phyloP scores from a whole-genome alignment of 1,284 basidiomycete genomes.

The Boletus smithii region DNA sequence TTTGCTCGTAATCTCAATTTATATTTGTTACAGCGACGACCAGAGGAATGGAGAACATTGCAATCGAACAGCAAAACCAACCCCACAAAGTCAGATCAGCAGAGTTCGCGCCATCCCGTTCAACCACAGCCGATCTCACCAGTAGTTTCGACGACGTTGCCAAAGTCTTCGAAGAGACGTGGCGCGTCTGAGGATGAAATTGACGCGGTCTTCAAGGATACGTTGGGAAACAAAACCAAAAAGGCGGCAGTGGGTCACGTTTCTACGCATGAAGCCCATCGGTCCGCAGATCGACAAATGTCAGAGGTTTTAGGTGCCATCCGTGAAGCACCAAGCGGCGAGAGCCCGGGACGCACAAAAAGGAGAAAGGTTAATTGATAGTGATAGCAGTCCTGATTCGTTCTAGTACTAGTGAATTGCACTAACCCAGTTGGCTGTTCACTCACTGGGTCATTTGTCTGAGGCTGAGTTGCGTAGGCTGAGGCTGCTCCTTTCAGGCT shows the following conservation, averaged over 20 bases:
- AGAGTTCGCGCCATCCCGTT: slow-evolving; percentile 1
- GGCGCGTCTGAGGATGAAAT: slow-evolving; percentile 55
- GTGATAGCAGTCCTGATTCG: neutral
- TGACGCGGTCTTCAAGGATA: slow-evolving; percentile 61
- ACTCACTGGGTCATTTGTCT: no score
- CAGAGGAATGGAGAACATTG: slow-evolving; percentile 78
- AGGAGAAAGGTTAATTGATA: slow-evolving; percentile 18
- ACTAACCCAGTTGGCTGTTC: no score
- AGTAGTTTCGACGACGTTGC: neutral
- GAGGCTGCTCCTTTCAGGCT: no score
- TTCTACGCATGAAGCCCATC: slow-evolving; percentile 9
- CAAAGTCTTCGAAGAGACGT: slow-evolving; percentile 32
- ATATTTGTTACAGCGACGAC: slow-evolving; percentile 71
- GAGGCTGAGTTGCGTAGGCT: no score
- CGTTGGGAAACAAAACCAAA: slow-evolving; percentile 56
- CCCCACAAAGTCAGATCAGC: slow-evolving; percentile 4
- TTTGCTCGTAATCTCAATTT: slow-evolving; percentile 79
- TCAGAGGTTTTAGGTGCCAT: slow-evolving; percentile 34
- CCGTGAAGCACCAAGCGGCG: slow-evolving; percentile 23
- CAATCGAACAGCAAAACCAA: slow-evolving; percentile 36
- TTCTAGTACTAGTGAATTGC: no score
- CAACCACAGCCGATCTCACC: slow-evolving; percentile 1
- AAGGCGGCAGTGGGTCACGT: slow-evolving; percentile 32
- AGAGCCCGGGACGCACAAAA: slow-evolving; percentile 17
- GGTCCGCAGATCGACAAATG: slow-evolving; percentile 29